Evolutionary conservation across 352 stramenopile genomes (phyloP).

Genomic region (Globisporangium nunn): DNA sequence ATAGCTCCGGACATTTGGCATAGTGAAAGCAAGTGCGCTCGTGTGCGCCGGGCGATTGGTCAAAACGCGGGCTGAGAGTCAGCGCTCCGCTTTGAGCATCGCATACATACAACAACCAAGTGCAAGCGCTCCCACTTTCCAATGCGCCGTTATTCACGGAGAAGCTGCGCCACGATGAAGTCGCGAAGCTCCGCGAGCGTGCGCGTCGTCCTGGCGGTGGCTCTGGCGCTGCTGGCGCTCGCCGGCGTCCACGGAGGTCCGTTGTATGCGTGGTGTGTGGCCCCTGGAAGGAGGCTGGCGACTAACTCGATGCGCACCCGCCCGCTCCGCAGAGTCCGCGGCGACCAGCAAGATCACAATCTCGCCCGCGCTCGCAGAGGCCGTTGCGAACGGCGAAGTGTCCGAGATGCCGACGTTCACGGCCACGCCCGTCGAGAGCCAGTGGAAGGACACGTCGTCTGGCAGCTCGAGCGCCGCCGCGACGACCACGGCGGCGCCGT

Average conservation of each 20-base stretch:
- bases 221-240: slow-evolving; percentile 2
- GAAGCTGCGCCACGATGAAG: neutral
- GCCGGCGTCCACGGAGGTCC: slow-evolving; percentile 2
- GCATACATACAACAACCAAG: slow-evolving; percentile 2
- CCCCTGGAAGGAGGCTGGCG: neutral
- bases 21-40: no score
- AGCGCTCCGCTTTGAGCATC: neutral
- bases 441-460: neutral
- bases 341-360: slow-evolving; percentile 10
- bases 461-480: neutral
- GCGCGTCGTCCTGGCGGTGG: slow-evolving; percentile 1
- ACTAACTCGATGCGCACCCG: neutral
- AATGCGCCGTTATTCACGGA: neutral
- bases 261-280: neutral
- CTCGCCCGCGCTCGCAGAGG: slow-evolving; percentile 8
- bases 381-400: slow-evolving; percentile 10
- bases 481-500: neutral
- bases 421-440: slow-evolving; percentile 7
- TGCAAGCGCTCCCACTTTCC: neutral
- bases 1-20: no score
- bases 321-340: neutral
- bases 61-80: neutral
- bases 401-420: slow-evolving; percentile 3
- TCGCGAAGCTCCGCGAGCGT: neutral
- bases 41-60: no score